phyloP scores from a whole-genome alignment of 2,329 filamentous ascomycete genomes.

The Fusarium sp. region DNA sequence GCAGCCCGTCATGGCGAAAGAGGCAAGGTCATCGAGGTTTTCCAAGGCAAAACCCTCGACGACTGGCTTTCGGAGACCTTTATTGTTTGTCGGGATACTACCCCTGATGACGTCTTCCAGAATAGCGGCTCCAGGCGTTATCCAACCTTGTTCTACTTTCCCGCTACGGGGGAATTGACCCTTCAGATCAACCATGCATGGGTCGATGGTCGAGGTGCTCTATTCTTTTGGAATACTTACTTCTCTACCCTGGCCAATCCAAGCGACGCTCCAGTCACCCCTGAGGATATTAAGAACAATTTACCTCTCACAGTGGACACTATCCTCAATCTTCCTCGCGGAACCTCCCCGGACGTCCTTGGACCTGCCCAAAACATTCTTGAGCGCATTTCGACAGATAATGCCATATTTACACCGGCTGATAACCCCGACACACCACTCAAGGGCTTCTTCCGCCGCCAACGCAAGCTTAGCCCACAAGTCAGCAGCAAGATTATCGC shows the following conservation, averaged over 20 bases:
- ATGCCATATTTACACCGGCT: neutral
- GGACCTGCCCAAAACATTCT: neutral
- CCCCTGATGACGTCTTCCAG: neutral
- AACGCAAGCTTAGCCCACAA: neutral
- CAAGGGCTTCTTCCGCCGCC: neutral
- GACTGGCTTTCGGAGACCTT: neutral
- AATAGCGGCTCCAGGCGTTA: neutral
- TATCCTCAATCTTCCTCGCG: neutral
- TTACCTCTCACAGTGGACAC: neutral
- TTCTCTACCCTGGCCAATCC: neutral
- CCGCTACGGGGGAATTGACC: neutral
- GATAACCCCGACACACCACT: neutral
- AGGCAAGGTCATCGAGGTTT: neutral
- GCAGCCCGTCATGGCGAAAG: neutral
- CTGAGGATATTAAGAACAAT: neutral
- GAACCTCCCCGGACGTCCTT: neutral
- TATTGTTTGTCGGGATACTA: neutral
- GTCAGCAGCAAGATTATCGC: neutral
- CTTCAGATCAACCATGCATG: neutral
- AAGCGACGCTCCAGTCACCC: neutral
- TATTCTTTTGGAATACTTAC: neutral
- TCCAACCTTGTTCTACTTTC: neutral
- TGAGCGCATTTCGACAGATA: neutral
- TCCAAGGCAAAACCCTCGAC: neutral
- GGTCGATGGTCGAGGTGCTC: neutral